These are phyloP conservation scores for Capsicum chinense DNA, from an alignment of 257 asterid genomes.

Conservation along the genomic window DNA sequence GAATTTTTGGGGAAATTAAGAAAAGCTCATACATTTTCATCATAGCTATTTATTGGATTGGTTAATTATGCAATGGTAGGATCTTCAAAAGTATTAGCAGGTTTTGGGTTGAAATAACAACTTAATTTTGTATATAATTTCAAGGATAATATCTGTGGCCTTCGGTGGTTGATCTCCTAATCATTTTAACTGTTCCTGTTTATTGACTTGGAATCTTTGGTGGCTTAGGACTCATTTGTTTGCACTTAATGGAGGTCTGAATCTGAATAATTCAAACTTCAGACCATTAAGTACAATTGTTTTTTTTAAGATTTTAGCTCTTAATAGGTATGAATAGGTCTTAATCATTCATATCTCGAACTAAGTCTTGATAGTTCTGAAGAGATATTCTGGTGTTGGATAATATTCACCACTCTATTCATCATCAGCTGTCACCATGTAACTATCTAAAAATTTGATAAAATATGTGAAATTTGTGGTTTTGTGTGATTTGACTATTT, in stretches of 20 bases:
- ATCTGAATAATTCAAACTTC: too few species aligned
- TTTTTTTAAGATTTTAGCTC: too few species aligned
- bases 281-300: too few species aligned
- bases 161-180: neutral
- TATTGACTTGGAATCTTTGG: neutral
- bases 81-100: conserved; percentile 52
- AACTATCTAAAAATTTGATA: too few species aligned
- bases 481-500: too few species aligned
- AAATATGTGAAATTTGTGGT: too few species aligned
- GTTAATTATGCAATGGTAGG: conserved; percentile 62
- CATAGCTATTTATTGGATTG: conserved; percentile 58
- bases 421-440: too few species aligned
- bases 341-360: too few species aligned
- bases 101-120: conserved; percentile 47
- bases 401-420: too few species aligned
- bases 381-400: too few species aligned
- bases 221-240: neutral
- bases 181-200: conserved; percentile 8
- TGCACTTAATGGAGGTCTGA: neutral
- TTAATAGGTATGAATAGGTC: too few species aligned
- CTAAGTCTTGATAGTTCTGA: too few species aligned
- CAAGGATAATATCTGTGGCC: neutral
- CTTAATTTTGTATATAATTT: conserved; percentile 22
- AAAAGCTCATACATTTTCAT: conserved; percentile 62
- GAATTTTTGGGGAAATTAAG: conserved; percentile 16